Percentiles rank a stretch among this genome's conserved stretches.
phyloP scores from a whole-genome alignment of 164 flowering plant species.

The Aristolochia californica region DNA sequence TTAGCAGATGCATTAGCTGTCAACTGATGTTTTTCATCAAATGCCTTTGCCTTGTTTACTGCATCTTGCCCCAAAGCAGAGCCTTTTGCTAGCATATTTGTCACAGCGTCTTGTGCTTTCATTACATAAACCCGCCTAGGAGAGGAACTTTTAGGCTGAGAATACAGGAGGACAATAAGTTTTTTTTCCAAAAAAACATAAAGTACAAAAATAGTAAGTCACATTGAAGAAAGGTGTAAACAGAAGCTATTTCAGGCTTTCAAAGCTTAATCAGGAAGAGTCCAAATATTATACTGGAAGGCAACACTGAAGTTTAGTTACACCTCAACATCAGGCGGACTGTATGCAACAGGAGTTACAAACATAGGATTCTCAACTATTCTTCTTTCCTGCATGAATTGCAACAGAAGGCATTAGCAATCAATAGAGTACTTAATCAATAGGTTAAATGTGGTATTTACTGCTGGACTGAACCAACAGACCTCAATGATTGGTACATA shows the following conservation, averaged over 20 bases:
- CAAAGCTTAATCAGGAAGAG: neutral
- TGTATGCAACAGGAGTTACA: conserved; percentile 23
- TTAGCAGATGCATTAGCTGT: conserved; percentile 89
- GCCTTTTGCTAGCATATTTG: conserved; percentile 81
- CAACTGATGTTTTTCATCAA: conserved; percentile 87
- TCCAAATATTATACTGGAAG: neutral
- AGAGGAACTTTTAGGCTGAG: conserved; percentile 31
- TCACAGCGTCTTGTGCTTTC: conserved; percentile 85
- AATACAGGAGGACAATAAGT: neutral
- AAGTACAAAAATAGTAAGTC: too few species aligned
- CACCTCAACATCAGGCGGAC: conserved; percentile 41
- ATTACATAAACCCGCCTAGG: conserved; percentile 54
- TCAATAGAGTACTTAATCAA: neutral
- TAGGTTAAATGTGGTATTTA: conserved; percentile 13
- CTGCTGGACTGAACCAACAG: neutral
- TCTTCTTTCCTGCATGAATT: conserved; percentile 43
- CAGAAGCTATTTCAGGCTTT: too few species aligned
- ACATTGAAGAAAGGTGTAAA: too few species aligned
- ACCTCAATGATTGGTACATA: conserved; percentile 43
- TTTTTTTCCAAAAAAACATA: too few species aligned
- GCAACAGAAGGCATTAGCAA: neutral
- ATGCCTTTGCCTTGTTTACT: conserved; percentile 84
- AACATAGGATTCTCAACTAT: conserved; percentile 26
- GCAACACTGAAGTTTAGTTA: conserved; percentile 1
- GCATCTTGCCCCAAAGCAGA: conserved; percentile 90